phyloP scores from a whole-genome alignment of 2,329 filamentous ascomycete genomes.

The Bipolaris oryzae region DNA sequence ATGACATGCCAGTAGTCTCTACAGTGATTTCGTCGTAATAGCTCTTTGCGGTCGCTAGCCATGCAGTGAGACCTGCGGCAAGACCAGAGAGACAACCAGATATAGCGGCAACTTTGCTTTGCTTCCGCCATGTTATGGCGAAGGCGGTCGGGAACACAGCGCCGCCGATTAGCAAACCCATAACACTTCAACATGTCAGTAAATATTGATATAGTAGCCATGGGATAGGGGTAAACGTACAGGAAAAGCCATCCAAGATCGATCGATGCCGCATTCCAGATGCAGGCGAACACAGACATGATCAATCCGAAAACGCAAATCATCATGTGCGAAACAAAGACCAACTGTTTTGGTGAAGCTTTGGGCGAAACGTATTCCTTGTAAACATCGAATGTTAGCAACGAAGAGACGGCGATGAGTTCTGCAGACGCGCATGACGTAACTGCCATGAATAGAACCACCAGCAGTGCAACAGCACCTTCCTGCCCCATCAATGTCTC shows the following conservation, averaged over 20 bases:
- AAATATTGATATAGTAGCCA: not conserved
- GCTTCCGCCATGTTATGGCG: conserved; percentile 47
- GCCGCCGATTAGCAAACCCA: conserved; percentile 52
- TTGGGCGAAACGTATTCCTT: conserved; percentile 51
- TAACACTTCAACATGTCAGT: conserved; percentile 35
- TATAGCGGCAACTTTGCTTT: conserved; percentile 42
- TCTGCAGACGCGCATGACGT: conserved; percentile 48
- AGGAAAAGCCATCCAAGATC: conserved; percentile 51
- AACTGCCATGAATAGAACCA: conserved; percentile 46
- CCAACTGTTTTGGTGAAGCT: conserved; percentile 44
- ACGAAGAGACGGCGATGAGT: conserved; percentile 49
- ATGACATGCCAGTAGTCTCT: conserved; percentile 47
- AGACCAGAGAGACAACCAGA: conserved; percentile 43
- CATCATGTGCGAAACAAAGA: conserved; percentile 50
- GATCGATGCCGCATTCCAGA: conserved; percentile 48
- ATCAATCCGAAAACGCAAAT: conserved; percentile 50
- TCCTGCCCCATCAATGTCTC: conserved; percentile 37
- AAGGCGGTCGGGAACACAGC: conserved; percentile 51
- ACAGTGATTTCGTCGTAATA: conserved; percentile 50
- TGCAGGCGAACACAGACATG: conserved; percentile 49
- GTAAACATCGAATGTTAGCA: conserved; percentile 54
- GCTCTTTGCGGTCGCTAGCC: conserved; percentile 45
- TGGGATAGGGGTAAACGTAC: conserved; percentile 15
- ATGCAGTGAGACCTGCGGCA: conserved; percentile 45
- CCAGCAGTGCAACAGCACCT: conserved; percentile 37